Conservation (phyloP, 345 rosid species). For the Salix dunnii region DNA sequence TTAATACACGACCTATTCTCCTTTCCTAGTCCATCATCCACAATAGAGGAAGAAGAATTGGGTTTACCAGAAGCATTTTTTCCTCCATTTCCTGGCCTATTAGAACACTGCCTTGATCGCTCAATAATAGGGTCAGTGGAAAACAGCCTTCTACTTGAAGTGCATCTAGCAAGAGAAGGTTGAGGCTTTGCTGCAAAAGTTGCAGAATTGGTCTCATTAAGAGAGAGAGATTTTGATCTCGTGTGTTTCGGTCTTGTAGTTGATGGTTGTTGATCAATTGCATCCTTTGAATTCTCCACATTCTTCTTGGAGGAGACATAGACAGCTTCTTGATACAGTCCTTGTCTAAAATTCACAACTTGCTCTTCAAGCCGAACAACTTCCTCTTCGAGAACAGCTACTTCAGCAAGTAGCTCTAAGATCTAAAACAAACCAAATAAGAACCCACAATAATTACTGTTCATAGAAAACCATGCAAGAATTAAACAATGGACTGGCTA, state of each 20-base stretch:
- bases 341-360: slow-evolving; percentile 27
- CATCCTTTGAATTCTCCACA: slow-evolving; percentile 42
- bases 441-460: not conserved
- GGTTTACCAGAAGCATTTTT: slow-evolving; percentile 40
- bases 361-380: slow-evolving; percentile 26
- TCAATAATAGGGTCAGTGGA: slow-evolving; percentile 39
- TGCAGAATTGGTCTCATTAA: slow-evolving; percentile 48
- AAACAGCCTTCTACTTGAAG: slow-evolving; percentile 62
- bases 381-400: slow-evolving; percentile 28
- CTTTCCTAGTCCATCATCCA: slow-evolving; percentile 49
- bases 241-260: slow-evolving; percentile 55
- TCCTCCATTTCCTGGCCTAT: slow-evolving; percentile 42
- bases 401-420: slow-evolving; percentile 27
- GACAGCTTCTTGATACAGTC: slow-evolving; percentile 70
- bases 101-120: slow-evolving; percentile 26
- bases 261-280: slow-evolving; percentile 43
- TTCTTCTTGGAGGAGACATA: slow-evolving; percentile 66
- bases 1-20: slow-evolving; percentile 56
- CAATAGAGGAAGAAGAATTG: slow-evolving; percentile 25
- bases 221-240: slow-evolving; percentile 71
- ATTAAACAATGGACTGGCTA: not conserved
- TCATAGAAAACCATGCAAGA: not conserved
- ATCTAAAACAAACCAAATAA: slow-evolving; percentile 9
- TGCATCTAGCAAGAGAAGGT: slow-evolving; percentile 54
- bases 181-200: slow-evolving; percentile 42